Evolutionary conservation across 768 basidiomycete genomes (phyloP), one percentile per base, ranked within the genome.

Genomic region (Naganishia friedmannii): DNA sequence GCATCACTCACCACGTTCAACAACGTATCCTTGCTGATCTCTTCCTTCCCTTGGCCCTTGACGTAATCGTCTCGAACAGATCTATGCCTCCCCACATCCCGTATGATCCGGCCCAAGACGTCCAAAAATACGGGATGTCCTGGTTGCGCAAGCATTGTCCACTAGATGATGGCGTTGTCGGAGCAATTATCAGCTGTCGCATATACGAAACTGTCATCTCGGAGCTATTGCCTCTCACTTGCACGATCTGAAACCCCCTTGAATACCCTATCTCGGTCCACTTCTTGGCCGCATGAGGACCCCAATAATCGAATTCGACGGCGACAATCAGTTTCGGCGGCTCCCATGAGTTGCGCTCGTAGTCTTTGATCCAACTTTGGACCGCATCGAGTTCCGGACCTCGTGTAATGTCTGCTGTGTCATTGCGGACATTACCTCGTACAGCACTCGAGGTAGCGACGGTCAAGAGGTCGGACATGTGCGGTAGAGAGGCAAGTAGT

Each of bases 91-190:
- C 68, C 66, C 3, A 72, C 55, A 13, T 70, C 66, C 3, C 69
- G 46, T 46, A 75, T 63, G 3, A 67, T 73, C 48, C 68, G 53
- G 37, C 71, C 73, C 13, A 77, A 53, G 8, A 74, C 74, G 55
- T 77, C 76, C 26, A 77, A 46, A 39, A 77, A 72, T 7, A 77
- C 66, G 10, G 76, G 76, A 72, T 77, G 76, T 32, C 60, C 53
- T 19, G 68, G 69, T 34, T 73, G 73, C 7, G 76, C 68, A 29
- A 70, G 42, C 17, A 77, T 67, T 1, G 76, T 77, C 76, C 76
- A 77, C 68, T 77, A 73, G 42, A 42, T 15, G 15, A 2, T 13
- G 15, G 34, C 34, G 34, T 4, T 37, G 34, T 37, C 6, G 34
- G n/a, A n/a, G n/a, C n/a, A 37, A 37, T 37, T 12, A 37, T 37